These are phyloP conservation scores for Fistulina hepatica DNA, from an alignment of 1,284 basidiomycete genomes.

Conservation along the genomic window DNA sequence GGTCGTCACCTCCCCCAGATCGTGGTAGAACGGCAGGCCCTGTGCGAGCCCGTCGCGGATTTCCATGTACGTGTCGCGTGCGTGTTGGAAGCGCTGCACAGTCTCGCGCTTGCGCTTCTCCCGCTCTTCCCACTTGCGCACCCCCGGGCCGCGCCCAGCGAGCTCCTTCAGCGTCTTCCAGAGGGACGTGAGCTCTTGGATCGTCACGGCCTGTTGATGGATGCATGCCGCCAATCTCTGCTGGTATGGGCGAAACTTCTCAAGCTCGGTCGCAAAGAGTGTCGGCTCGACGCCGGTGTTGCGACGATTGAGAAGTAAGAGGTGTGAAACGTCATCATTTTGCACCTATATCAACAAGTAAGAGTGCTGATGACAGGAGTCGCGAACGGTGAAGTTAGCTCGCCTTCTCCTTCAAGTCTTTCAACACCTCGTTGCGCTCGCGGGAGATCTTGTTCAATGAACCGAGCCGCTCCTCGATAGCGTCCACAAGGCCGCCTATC, in stretches of 20 bases:
- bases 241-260: slow-evolving; percentile 92
- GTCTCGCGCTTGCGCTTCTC: slow-evolving; percentile 70
- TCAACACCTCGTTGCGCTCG: slow-evolving; percentile 80
- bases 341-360: slow-evolving; percentile 53
- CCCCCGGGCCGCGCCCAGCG: slow-evolving; percentile 57
- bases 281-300: slow-evolving; percentile 77
- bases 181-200: slow-evolving; percentile 60
- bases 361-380: background rate
- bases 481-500: slow-evolving; percentile 57
- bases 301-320: slow-evolving; percentile 85
- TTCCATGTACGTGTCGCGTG: slow-evolving; percentile 79
- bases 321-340: slow-evolving; percentile 91
- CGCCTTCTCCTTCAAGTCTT: slow-evolving; percentile 91
- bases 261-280: slow-evolving; percentile 86
- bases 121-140: slow-evolving; percentile 70
- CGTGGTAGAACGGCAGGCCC: slow-evolving; percentile 81
- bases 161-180: slow-evolving; percentile 68
- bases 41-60: slow-evolving; percentile 80
- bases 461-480: slow-evolving; percentile 71
- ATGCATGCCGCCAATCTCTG: slow-evolving; percentile 68
- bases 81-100: slow-evolving; percentile 58
- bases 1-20: slow-evolving; percentile 59
- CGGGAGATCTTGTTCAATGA: slow-evolving; percentile 72
- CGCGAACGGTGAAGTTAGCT: slow-evolving; percentile 7
- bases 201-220: slow-evolving; percentile 60